Base-by-base conservation (phyloP, 192 early-diverging fungal species). In the Kappamyces sp. region DNA sequence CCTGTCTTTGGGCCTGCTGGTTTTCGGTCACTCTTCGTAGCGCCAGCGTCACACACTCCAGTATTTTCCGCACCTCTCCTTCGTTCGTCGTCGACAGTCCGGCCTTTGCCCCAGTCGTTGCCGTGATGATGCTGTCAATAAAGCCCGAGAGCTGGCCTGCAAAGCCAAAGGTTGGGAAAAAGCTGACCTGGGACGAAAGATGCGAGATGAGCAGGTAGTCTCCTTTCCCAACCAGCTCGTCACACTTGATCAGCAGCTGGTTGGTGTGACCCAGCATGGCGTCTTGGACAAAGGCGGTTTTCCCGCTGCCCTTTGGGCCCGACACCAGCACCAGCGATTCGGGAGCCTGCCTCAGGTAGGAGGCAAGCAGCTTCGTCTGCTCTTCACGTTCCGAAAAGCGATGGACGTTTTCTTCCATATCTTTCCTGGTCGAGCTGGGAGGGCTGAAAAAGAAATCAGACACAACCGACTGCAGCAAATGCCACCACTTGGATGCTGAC, bases 71-170 rank as follows among this genome's bases (percentile, higher is more conserved):
- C 32, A 91, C 74, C 72, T 98, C 90, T 6, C 78, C 78, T 48
- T 93, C 91, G 54, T 86, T 78, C 2, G 86, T 89, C 31, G 89
- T 81, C 2, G 90, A 82, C 4, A 97, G 71, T 12, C 79, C 84
- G 1, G 91, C 83, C 52, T 95, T 96, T 54, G 87, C 82, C 6
- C 96, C 96, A 2, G 91, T 93, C 0, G 88, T 86, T 4, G 91
- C 91, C 5, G 87, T 84, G 8, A 95, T 79, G 49, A 93, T 72
- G 54, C 88, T 80, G 63, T 96, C 91, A 45, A 93, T 76, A 30
- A 91, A 66, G 43, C 84, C 80, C 39, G 83, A 87, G 15, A 87
- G 68, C 5, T 78, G 78, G 34, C 79, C 79, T 57, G 88, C 74
- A 15, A 41, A 71, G 41, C 35, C 45, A 66, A 98, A 93, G 36